These are phyloP conservation scores for Phoenix roebelenii DNA, from an alignment of 176 grass and related monocot genomes.

Conservation along the genomic window DNA sequence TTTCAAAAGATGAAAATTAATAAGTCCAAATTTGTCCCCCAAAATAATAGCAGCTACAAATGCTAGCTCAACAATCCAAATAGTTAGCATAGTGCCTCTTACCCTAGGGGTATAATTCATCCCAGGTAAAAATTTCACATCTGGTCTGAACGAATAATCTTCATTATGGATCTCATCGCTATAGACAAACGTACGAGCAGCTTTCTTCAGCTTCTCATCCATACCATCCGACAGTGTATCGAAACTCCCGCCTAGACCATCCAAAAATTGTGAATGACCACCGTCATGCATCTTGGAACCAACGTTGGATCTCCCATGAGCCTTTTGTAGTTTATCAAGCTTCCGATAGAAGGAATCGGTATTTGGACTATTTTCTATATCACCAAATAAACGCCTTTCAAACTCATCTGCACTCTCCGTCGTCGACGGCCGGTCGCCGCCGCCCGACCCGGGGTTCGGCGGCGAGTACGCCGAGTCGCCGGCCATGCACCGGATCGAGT, in stretches of 20 bases:
- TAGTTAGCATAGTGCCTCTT: conserved; percentile 12
- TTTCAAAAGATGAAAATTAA: no score
- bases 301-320: conserved; percentile 10
- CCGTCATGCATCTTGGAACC: conserved; percentile 20
- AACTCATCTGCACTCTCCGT: conserved; percentile 36
- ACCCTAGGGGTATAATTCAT: conserved; percentile 46
- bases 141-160: conserved; percentile 49
- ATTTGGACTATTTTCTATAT: background rate
- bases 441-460: no score
- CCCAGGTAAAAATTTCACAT: conserved; percentile 40
- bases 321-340: conserved; percentile 36
- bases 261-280: conserved; percentile 17
- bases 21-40: no score
- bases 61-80: background rate
- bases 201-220: conserved; percentile 31
- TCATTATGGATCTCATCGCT: conserved; percentile 36
- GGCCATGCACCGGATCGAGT: no score
- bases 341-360: conserved; percentile 27
- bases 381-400: conserved; percentile 34
- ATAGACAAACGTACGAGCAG: conserved; percentile 24
- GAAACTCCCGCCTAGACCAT: conserved; percentile 5
- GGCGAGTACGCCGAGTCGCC: no score
- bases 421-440: no score
- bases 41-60: no score
- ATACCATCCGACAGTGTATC: conserved; percentile 65